phyloP scores from a whole-genome alignment of 2,329 filamentous ascomycete genomes.

The Xylaria sp. region DNA sequence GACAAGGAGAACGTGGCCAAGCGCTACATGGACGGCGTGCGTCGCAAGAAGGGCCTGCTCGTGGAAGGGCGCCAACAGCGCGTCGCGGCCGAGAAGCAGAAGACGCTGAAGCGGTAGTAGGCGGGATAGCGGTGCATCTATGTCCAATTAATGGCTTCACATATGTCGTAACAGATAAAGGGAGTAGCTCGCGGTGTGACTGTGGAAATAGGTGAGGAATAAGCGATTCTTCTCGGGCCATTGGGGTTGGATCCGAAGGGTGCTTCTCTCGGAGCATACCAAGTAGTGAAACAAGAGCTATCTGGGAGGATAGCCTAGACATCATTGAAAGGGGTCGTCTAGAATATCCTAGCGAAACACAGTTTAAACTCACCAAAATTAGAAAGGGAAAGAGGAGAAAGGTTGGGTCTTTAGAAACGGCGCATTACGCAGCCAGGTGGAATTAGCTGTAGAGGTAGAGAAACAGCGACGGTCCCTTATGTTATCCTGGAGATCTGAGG shows the following conservation, averaged over 20 bases:
- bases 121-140: not conserved
- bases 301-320: not conserved
- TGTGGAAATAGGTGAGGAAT: not conserved
- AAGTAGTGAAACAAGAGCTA: not conserved
- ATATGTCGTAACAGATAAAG: not conserved
- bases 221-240: not conserved
- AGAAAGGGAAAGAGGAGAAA: not conserved
- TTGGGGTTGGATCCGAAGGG: not conserved
- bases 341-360: not conserved
- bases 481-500: not conserved
- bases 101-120: conserved; percentile 70
- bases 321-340: not conserved
- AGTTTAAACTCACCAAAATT: not conserved
- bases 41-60: conserved; percentile 86
- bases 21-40: conserved; percentile 91
- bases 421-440: not conserved
- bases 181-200: not conserved
- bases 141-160: not conserved
- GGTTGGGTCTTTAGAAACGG: not conserved
- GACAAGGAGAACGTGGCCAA: conserved; percentile 97
- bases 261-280: not conserved
- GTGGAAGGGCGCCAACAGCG: conserved; percentile 82
- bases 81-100: conserved; percentile 92
- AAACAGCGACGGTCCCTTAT: not conserved
- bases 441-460: not conserved